phyloP scores from a whole-genome alignment of 441 rosid genomes.

The Dalechampia spathulata region DNA sequence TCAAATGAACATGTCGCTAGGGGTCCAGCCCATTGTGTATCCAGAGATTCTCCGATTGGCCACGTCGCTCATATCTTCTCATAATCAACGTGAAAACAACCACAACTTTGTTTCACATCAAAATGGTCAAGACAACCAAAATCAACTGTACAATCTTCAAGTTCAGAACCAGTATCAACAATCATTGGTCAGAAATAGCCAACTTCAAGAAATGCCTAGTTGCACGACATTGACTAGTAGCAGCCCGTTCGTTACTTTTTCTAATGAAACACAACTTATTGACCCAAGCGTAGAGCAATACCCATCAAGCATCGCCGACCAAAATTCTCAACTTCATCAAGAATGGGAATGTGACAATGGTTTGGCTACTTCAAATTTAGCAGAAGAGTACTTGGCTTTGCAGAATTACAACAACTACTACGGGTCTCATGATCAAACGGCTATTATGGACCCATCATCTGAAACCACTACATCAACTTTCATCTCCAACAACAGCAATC shows the following conservation, averaged over 20 bases:
- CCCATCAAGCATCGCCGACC: slow-evolving; percentile 17
- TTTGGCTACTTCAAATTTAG: slow-evolving; percentile 13
- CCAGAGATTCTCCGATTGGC: slow-evolving; percentile 56
- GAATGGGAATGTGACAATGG: slow-evolving; percentile 21
- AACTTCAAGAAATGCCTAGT: slow-evolving; percentile 31
- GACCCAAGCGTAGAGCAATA: slow-evolving; percentile 23
- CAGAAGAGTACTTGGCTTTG: slow-evolving; percentile 22
- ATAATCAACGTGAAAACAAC: slow-evolving; percentile 16
- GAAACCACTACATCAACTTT: slow-evolving; percentile 31
- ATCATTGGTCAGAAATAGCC: slow-evolving; percentile 22
- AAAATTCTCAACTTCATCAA: slow-evolving; percentile 12
- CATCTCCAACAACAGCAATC: slow-evolving; percentile 23
- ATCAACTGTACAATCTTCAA: slow-evolving; percentile 22
- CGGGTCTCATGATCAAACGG: slow-evolving; percentile 14
- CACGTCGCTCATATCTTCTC: slow-evolving; percentile 42
- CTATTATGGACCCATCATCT: slow-evolving; percentile 20
- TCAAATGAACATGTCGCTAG: slow-evolving; percentile 37
- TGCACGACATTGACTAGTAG: not conserved
- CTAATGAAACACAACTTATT: slow-evolving; percentile 20
- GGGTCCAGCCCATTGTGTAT: slow-evolving; percentile 35
- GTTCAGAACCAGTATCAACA: slow-evolving; percentile 28
- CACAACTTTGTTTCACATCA: slow-evolving; percentile 26
- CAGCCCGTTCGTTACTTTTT: slow-evolving; percentile 23
- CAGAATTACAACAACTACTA: slow-evolving; percentile 19
- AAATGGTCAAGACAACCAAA: slow-evolving; percentile 29